Percentiles rank a stretch among this genome's conserved stretches.
Conservation (phyloP, 2,329 filamentous ascomycete species). For the Pseudonectria buxi region DNA sequence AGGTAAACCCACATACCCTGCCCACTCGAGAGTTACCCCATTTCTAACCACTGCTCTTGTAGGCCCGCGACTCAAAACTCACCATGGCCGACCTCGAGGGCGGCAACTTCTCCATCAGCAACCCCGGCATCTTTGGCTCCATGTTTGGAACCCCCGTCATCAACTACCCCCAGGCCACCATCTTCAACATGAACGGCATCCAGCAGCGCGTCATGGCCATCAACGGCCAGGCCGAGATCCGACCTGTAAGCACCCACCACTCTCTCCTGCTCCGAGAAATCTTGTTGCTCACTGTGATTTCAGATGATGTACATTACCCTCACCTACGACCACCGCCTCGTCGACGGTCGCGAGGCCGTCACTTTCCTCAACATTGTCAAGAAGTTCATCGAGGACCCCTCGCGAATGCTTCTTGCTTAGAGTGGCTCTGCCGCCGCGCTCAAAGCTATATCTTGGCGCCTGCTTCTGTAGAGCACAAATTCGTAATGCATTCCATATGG, state of each 20-base stretch:
- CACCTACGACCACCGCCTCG: constrained; percentile 49
- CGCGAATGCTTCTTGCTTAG: constrained; percentile 43
- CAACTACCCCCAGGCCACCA: constrained; percentile 63
- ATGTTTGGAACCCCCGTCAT: constrained; percentile 58
- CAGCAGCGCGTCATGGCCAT: constrained; percentile 49
- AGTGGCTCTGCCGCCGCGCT: too few species aligned
- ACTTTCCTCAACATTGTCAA: constrained; percentile 42
- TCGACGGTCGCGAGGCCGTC: constrained; percentile 53
- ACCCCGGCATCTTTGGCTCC: constrained; percentile 65
- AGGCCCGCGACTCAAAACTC: constrained; percentile 65
- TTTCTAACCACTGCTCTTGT: background rate
- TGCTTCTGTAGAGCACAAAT: too few species aligned
- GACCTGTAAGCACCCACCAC: constrained; percentile 24
- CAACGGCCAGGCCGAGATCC: constrained; percentile 42
- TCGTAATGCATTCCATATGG: too few species aligned
- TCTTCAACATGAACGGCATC: constrained; percentile 55
- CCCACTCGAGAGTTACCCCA: too few species aligned
- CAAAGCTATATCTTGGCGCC: too few species aligned
- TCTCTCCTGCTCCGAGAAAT: constrained; percentile 17
- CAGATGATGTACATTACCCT: constrained; percentile 42
- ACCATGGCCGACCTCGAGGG: constrained; percentile 73
- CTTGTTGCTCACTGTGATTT: constrained; percentile 15
- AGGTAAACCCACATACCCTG: constrained; percentile 57
- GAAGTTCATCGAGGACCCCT: constrained; percentile 33
- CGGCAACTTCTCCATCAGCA: constrained; percentile 71